Percentiles rank a stretch among this genome's conserved stretches.
These are phyloP conservation scores for Klebsormidium nitens DNA, from an alignment of 139 green algal genomes.

Conservation along the genomic window DNA sequence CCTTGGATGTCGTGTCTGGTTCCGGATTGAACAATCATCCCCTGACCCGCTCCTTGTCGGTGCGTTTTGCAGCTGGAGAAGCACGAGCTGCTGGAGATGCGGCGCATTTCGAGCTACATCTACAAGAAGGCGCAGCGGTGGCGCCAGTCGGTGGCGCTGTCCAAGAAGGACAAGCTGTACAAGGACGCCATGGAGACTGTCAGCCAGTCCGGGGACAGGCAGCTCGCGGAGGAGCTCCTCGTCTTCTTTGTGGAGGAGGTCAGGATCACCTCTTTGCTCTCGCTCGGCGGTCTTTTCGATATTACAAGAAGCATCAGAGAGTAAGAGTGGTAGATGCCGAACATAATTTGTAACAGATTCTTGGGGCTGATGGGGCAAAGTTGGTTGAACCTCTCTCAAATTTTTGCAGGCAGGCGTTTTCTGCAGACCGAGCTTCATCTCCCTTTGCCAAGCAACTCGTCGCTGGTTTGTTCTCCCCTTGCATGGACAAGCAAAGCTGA, in stretches of 20 bases:
- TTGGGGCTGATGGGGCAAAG: too few species aligned
- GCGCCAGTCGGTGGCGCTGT: slow-evolving; percentile 45
- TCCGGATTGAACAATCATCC: too few species aligned
- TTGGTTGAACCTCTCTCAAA: too few species aligned
- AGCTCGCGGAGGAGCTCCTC: slow-evolving; percentile 89
- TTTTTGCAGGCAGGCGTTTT: too few species aligned
- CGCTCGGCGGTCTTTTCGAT: too few species aligned
- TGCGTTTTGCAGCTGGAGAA: slow-evolving; percentile 79
- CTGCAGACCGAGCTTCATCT: too few species aligned
- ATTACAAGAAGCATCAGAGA: background rate
- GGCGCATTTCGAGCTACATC: slow-evolving; percentile 79
- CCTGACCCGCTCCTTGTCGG: too few species aligned
- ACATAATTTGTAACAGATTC: background rate
- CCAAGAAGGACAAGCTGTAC: slow-evolving; percentile 51
- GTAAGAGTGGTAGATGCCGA: background rate
- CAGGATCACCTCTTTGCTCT: background rate
- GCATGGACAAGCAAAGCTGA: background rate
- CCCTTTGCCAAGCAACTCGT: too few species aligned
- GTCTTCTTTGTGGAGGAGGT: slow-evolving; percentile 67
- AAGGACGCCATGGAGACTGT: slow-evolving; percentile 96
- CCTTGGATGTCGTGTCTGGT: too few species aligned
- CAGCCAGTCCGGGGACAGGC: slow-evolving; percentile 49
- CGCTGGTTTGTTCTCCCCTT: too few species aligned
- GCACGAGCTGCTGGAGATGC: slow-evolving; percentile 96
- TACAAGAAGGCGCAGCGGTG: slow-evolving; percentile 80